Evolutionary conservation across 2,329 filamentous ascomycete genomes (phyloP).

Genomic region (Botrytis galanthina): DNA sequence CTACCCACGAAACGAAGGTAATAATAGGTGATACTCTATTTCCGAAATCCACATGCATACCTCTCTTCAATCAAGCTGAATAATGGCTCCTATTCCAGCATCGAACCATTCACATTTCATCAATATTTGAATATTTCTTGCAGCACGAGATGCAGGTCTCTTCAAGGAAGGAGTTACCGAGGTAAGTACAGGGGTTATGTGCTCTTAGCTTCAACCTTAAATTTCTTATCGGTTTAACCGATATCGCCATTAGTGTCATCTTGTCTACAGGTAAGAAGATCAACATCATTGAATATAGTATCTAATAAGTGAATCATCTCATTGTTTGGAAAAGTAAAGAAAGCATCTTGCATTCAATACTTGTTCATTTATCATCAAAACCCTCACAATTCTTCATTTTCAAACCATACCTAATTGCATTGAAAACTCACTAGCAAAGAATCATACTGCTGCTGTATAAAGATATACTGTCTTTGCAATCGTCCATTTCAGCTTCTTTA

Average conservation of each 20-base stretch:
- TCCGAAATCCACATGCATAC: not conserved
- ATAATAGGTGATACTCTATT: not conserved
- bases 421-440: not conserved
- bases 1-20: not conserved
- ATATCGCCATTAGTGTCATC: constrained; percentile 6
- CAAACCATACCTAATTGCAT: not conserved
- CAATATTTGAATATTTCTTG: not conserved
- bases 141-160: not conserved
- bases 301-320: not conserved
- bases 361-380: not conserved
- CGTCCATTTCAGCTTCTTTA: not conserved
- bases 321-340: not conserved
- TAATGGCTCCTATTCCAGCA: not conserved
- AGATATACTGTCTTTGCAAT: not conserved
- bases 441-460: not conserved
- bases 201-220: constrained; percentile 12
- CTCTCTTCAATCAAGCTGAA: not conserved
- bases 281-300: not conserved
- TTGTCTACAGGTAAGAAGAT: not conserved
- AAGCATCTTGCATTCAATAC: not conserved
- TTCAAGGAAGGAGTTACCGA: not conserved
- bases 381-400: not conserved
- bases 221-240: constrained; percentile 17
- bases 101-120: not conserved
- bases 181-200: not conserved